Evolutionary conservation across 179 eudicot species (phyloP).

Genomic region (Gypsophila paniculata): DNA sequence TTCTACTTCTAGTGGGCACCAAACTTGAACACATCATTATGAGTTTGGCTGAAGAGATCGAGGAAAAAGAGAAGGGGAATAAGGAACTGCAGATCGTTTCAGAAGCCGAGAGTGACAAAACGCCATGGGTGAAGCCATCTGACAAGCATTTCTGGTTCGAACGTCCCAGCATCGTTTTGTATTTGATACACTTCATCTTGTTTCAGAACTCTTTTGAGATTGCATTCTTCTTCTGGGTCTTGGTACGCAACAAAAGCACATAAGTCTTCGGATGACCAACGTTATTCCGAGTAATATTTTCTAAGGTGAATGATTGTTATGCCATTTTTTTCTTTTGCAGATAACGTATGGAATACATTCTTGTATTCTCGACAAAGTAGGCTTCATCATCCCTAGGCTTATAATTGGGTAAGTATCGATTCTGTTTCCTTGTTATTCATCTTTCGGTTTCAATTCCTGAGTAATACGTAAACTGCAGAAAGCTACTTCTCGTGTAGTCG

Average conservation of each 20-base stretch:
- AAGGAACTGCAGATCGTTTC: constrained; percentile 11
- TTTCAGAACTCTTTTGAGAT: constrained; percentile 92
- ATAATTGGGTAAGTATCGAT: constrained; percentile 54
- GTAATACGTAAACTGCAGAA: no score
- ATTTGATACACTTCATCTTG: constrained; percentile 88
- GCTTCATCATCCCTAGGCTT: constrained; percentile 69
- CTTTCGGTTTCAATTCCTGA: no score
- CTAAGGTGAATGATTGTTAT: background rate
- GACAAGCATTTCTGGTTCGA: constrained; percentile 84
- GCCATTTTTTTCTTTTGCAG: constrained; percentile 33
- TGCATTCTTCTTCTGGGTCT: constrained; percentile 89
- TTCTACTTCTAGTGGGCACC: constrained; percentile 80
- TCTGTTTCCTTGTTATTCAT: background rate
- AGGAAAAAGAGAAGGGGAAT: constrained; percentile 26
- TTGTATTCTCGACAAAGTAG: constrained; percentile 68
- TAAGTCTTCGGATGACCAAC: background rate
- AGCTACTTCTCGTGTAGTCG: no score
- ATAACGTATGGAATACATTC: constrained; percentile 66
- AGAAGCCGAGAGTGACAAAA: constrained; percentile 26
- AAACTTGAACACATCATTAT: constrained; percentile 73
- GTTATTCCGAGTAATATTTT: background rate
- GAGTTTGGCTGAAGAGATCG: constrained; percentile 63
- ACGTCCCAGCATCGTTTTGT: constrained; percentile 59
- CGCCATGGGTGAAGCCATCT: constrained; percentile 52
- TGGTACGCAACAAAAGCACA: constrained; percentile 45